Evolutionary conservation across 148 eudicot genomes (phyloP).

Genomic region (Fagopyrum tataricum): DNA sequence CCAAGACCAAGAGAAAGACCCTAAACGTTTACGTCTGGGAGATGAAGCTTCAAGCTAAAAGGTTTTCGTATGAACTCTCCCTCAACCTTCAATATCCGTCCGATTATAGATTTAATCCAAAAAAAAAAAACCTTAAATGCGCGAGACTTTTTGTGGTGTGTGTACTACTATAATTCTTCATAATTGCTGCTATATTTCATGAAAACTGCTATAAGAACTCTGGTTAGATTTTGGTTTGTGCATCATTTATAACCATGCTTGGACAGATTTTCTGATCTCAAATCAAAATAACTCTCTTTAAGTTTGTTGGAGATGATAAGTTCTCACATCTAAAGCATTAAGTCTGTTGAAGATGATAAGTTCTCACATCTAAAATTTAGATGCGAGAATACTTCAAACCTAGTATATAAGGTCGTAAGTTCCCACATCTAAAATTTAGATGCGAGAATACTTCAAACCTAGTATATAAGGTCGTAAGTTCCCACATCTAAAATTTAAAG

Average conservation of each 20-base stretch:
- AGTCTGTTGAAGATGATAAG: too few relatives aligned
- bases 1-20: slow-evolving; percentile 59
- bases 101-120: not conserved
- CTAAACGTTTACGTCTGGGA: slow-evolving; percentile 75
- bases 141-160: slow-evolving; percentile 8
- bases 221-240: not conserved
- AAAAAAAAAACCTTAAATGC: not conserved
- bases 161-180: not conserved
- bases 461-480: too few relatives aligned
- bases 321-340: too few relatives aligned
- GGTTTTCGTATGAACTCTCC: not conserved
- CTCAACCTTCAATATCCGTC: not conserved
- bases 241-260: not conserved
- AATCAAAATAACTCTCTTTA: not conserved
- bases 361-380: too few relatives aligned
- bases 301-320: too few relatives aligned
- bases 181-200: not conserved
- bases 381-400: too few relatives aligned
- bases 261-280: slow-evolving; percentile 4
- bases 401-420: too few relatives aligned
- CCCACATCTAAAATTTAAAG: too few relatives aligned
- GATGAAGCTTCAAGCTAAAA: slow-evolving; percentile 39
- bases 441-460: too few relatives aligned
- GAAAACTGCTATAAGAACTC: slow-evolving; percentile 3
- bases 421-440: too few relatives aligned